Conservation (phyloP, 2,329 filamentous ascomycete species). For the Laburnicola sp. region DNA sequence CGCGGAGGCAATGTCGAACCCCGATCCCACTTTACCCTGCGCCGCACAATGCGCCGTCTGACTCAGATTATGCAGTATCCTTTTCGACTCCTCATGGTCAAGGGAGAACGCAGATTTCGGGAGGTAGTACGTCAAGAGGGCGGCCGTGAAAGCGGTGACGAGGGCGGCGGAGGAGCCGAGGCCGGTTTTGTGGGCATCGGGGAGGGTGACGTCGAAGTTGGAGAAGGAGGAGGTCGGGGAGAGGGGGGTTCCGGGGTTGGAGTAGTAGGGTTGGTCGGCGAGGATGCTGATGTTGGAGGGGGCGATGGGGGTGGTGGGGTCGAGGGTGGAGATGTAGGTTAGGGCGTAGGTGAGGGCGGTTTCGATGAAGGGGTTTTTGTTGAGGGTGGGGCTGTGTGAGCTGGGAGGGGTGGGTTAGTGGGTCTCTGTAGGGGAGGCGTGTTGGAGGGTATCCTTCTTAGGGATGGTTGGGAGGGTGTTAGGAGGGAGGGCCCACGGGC, state of each 20-base stretch:
- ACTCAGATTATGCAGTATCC: constrained; percentile 83
- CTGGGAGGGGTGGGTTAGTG: no score
- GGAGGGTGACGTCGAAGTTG: constrained; percentile 74
- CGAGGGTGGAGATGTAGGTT: constrained; percentile 69
- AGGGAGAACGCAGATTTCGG: constrained; percentile 61
- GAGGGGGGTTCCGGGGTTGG: constrained; percentile 47
- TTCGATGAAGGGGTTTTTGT: constrained; percentile 85
- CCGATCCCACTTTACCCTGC: constrained; percentile 93
- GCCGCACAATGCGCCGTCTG: constrained; percentile 94
- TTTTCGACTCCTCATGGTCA: constrained; percentile 55
- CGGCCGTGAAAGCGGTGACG: constrained; percentile 81
- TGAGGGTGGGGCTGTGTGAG: constrained; percentile 48
- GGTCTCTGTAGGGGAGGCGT: no score
- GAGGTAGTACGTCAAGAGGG: constrained; percentile 76
- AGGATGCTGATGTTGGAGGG: constrained; percentile 81
- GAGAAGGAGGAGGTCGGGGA: constrained; percentile 62
- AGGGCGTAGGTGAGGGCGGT: constrained; percentile 85
- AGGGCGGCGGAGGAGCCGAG: constrained; percentile 93
- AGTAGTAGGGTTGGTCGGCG: constrained; percentile 97
- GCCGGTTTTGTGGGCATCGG: constrained; percentile 88
- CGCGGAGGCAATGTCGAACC: constrained; percentile 92
- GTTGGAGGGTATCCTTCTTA: no score
- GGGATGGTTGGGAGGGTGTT: no score
- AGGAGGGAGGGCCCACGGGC: no score
- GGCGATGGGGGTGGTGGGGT: constrained; percentile 58